Evolutionary conservation across 2,329 filamentous ascomycete species (phyloP).

Genomic region (Claviceps maximensis): DNA sequence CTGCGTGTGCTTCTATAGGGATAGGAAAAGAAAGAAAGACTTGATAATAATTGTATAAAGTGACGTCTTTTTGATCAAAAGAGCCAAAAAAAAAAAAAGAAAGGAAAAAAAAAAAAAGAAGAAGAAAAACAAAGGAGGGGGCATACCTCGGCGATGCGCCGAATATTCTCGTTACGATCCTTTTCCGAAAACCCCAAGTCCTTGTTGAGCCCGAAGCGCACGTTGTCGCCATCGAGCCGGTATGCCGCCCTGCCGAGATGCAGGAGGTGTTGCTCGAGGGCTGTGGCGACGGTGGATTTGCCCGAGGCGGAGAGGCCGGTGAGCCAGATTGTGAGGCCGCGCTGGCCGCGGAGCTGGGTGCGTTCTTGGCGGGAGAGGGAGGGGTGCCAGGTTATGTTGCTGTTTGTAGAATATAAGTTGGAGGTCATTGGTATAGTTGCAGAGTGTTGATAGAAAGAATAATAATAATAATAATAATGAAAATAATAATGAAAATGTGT

Average conservation of each 20-base stretch:
- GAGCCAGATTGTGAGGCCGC: constrained; percentile 93
- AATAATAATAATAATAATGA: no score
- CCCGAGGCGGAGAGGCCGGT: constrained; percentile 92
- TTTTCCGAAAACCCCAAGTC: constrained; percentile 88
- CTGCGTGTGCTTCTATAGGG: no score
- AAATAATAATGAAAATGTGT: no score
- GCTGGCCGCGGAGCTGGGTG: constrained; percentile 62
- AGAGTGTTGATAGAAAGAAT: neutral
- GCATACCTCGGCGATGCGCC: constrained; percentile 70
- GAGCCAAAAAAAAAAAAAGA: no score
- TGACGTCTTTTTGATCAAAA: no score
- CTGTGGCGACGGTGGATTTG: constrained; percentile 93
- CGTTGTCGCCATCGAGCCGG: constrained; percentile 94
- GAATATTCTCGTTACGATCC: constrained; percentile 95
- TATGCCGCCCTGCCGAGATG: constrained; percentile 75
- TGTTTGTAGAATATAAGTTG: no score
- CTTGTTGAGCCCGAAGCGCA: constrained; percentile 96
- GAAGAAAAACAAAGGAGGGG: no score
- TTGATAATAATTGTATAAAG: no score
- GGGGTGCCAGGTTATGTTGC: constrained; percentile 84
- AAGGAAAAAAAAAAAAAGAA: no score
- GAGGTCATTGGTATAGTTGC: neutral
- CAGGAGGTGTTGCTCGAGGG: constrained; percentile 91
- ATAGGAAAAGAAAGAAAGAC: no score
- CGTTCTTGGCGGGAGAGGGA: constrained; percentile 70